A percentile compares a stretch with the other conserved stretches of the same genome.
Conservation (phyloP, 2,329 filamentous ascomycete species). For the Coleophoma cylindrospora region DNA sequence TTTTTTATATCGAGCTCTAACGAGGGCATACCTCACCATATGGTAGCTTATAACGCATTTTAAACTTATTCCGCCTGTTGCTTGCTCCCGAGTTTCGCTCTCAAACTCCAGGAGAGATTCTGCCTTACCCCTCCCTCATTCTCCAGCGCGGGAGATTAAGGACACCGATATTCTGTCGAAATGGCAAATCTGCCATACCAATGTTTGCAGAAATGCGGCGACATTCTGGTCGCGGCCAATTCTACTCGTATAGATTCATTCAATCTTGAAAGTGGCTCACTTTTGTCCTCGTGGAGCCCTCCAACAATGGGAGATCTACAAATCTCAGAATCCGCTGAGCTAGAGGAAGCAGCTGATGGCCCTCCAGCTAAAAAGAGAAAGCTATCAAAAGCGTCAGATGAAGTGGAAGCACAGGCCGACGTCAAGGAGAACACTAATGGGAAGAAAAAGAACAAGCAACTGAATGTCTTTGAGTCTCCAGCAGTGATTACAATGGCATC, state of each 20-base stretch:
- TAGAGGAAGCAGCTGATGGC: conserved; percentile 4
- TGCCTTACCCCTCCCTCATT: no score
- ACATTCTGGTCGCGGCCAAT: conserved; percentile 66
- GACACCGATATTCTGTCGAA: conserved; percentile 5
- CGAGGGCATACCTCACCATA: no score
- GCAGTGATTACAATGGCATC: conserved; percentile 65
- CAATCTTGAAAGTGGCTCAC: conserved; percentile 48
- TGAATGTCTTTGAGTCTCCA: conserved; percentile 42
- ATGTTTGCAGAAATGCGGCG: conserved; percentile 47
- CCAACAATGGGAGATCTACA: conserved; percentile 9
- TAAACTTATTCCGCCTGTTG: no score
- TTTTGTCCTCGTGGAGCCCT: conserved; percentile 41
- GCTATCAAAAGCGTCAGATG: conserved; percentile 10
- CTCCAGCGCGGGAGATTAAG: no score
- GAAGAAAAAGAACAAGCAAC: conserved; percentile 12
- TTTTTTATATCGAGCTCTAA: no score
- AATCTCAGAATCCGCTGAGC: background rate
- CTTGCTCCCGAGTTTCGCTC: no score
- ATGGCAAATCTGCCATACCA: conserved; percentile 57
- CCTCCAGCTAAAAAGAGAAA: conserved; percentile 27
- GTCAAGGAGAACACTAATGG: conserved; percentile 8
- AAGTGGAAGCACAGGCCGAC: background rate
- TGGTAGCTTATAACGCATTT: no score
- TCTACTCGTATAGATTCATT: conserved; percentile 69
- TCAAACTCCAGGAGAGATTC: no score